Evolutionary conservation across 2,329 filamentous ascomycete species (phyloP).

Genomic region (Hypoxylon rubiginosum): DNA sequence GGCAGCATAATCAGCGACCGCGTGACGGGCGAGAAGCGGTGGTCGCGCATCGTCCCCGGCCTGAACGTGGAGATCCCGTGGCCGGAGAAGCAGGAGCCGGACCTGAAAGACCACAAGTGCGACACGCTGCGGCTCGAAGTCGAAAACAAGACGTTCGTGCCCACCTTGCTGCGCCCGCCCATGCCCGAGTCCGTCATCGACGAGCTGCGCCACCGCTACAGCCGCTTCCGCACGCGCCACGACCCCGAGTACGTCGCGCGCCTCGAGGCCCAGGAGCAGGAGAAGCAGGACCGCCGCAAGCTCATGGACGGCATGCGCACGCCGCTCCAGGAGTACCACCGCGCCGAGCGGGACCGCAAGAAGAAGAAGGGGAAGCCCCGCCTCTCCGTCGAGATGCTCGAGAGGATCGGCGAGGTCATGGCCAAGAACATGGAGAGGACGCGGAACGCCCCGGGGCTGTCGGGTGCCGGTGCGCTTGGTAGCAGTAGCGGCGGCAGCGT

Average conservation of each 20-base stretch:
- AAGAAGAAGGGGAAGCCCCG: slow-evolving; percentile 67
- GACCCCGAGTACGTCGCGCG: slow-evolving; percentile 77
- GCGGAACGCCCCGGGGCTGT: slow-evolving; percentile 55
- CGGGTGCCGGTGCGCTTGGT: slow-evolving; percentile 48
- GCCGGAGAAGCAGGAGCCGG: slow-evolving; percentile 69
- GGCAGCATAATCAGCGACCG: slow-evolving; percentile 65
- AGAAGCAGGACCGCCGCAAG: slow-evolving; percentile 58
- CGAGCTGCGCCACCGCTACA: slow-evolving; percentile 87
- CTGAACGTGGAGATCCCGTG: slow-evolving; percentile 82
- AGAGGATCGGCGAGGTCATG: slow-evolving; percentile 73
- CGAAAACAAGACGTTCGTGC: slow-evolving; percentile 80
- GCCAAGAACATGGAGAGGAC: slow-evolving; percentile 64
- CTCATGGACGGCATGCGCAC: slow-evolving; percentile 60
- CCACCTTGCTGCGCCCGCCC: slow-evolving; percentile 81
- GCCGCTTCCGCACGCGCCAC: slow-evolving; percentile 84
- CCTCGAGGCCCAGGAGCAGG: slow-evolving; percentile 71
- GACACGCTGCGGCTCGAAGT: slow-evolving; percentile 85
- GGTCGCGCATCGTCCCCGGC: slow-evolving; percentile 75
- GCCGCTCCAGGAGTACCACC: slow-evolving; percentile 71
- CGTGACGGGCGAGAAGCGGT: slow-evolving; percentile 61
- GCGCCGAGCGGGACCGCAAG: slow-evolving; percentile 65
- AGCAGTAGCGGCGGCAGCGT: neutral
- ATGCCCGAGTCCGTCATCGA: slow-evolving; percentile 85
- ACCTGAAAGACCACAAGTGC: slow-evolving; percentile 65
- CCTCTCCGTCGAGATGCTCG: slow-evolving; percentile 70